A percentile compares a stretch with the other conserved stretches of the same genome.
Evolutionary conservation across 1,139 yeast species (phyloP).

Genomic region (Meyerozyma carpophila): DNA sequence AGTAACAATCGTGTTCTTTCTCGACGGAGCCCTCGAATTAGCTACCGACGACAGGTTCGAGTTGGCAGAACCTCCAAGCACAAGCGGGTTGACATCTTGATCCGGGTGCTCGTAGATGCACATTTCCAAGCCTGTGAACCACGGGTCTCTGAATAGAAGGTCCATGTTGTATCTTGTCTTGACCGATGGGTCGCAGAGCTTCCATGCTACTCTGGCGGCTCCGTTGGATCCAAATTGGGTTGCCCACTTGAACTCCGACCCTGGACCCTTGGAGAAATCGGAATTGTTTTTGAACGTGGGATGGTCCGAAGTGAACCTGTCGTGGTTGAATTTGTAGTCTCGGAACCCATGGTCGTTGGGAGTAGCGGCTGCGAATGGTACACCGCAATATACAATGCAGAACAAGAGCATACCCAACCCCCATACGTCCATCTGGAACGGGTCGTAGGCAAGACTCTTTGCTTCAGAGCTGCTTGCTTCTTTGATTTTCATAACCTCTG

Average conservation of each 20-base stretch:
- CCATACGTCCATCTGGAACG: constrained; percentile 69
- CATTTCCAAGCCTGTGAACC: constrained; percentile 58
- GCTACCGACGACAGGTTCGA: constrained; percentile 16
- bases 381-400: constrained; percentile 52
- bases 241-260: constrained; percentile 62
- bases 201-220: constrained; percentile 70
- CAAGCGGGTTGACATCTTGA: constrained; percentile 38
- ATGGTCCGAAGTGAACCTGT: constrained; percentile 43
- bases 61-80: constrained; percentile 16
- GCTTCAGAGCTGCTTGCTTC: constrained; percentile 30
- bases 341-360: constrained; percentile 50
- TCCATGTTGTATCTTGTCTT: constrained; percentile 49
- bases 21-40: constrained; percentile 29
- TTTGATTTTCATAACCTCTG: constrained; percentile 60
- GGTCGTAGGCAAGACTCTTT: constrained; percentile 51
- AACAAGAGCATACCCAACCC: constrained; percentile 64
- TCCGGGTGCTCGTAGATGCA: constrained; percentile 54
- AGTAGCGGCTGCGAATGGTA: constrained; percentile 56
- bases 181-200: constrained; percentile 61
- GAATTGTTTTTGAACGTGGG: constrained; percentile 50
- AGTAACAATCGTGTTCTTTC: constrained; percentile 25
- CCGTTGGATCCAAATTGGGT: constrained; percentile 53
- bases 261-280: constrained; percentile 52
- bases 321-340: constrained; percentile 52
- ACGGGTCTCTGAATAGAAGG: constrained; percentile 54